Base-by-base conservation (phyloP, 176 grass and related monocot genomes). In the Bothriochloa decipiens region DNA sequence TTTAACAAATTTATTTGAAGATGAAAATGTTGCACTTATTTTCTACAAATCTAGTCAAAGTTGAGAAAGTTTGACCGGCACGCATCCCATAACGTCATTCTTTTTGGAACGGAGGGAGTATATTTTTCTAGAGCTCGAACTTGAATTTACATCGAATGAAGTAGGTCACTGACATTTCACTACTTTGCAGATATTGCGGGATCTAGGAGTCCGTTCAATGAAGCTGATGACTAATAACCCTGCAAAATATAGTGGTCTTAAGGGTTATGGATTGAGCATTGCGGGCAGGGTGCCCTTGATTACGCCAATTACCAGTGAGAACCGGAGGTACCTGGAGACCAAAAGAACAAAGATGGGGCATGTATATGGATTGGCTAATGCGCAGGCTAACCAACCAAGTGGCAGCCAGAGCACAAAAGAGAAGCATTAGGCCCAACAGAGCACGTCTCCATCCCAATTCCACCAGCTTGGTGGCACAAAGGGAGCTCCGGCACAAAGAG, bases 271-370 rank as follows among this genome's bases (percentile, higher is more conserved):
- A n/a, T 36, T 97, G 81, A 97, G 94, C 79, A 85, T 97, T 58
- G 88, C 73, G 2, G 90, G 94, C 70, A 91, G 91, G 75, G 92
- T 97, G 69, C 90, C 94, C 47, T 77, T 97, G 77, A 75, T 97
- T 57, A 97, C 94, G 13, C 94, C 90, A 75, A 97, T 97, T 43
- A 97, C 92, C 36, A 87, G 69, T 12, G 94, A 97, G 87, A 97
- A 97, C 47, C 75, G 70, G 33, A 92, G 77, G 81, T 97, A 97
- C 70, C 64, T 97, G 81, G 94, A 97, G 82, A 97, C 92, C 0
- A 94, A 97, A 85, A 90, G 92, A 74, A 83, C 88, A 28, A 94
- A 94, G 85, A 97, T 97, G 94, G 94, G 94, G 4, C 94, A 97
- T 43, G 72, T 89, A 22, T 94, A 97, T 77, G 93, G 86, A 46